These are phyloP conservation scores for Mortierella antarctica DNA, from an alignment of 192 early-diverging fungal species.

Conservation along the genomic window DNA sequence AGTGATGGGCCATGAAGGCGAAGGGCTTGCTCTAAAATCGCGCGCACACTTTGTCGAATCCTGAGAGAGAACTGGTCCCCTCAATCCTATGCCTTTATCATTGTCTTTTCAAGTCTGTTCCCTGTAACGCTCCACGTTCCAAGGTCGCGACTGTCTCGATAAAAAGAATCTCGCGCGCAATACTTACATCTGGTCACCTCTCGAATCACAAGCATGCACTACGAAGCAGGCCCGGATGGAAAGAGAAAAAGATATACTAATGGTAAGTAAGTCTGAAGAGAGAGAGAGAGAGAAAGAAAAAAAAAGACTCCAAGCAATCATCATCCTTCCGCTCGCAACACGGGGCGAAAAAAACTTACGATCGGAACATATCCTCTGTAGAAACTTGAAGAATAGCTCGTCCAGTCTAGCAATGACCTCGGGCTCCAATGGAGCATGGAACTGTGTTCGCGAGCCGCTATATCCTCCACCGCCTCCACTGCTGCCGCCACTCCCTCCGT, in stretches of 20 bases:
- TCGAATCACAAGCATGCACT: slow-evolving; percentile 73
- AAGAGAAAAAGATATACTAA: not conserved
- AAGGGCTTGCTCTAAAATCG: no score
- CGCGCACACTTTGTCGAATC: no score
- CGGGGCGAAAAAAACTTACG: slow-evolving; percentile 55
- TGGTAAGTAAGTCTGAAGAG: not conserved
- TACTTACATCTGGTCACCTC: slow-evolving; percentile 76
- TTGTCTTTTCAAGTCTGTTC: no score
- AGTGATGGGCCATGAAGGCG: no score
- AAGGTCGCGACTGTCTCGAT: no score
- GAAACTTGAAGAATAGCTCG: slow-evolving; percentile 74
- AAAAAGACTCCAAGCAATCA: not conserved
- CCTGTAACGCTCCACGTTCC: no score
- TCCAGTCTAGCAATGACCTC: slow-evolving; percentile 64
- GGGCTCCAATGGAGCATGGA: slow-evolving; percentile 57
- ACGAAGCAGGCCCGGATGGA: slow-evolving; percentile 4
- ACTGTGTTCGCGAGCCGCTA: slow-evolving; percentile 42
- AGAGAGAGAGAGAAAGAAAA: not conserved
- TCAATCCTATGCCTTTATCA: no score
- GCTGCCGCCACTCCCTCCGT: no score
- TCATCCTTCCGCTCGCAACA: not conserved
- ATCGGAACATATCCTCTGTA: slow-evolving; percentile 74
- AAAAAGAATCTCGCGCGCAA: no score
- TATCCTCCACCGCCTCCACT: not conserved
- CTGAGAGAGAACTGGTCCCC: no score